Conservation (phyloP, 106 monocot species). For the Dendrobium nobile region DNA sequence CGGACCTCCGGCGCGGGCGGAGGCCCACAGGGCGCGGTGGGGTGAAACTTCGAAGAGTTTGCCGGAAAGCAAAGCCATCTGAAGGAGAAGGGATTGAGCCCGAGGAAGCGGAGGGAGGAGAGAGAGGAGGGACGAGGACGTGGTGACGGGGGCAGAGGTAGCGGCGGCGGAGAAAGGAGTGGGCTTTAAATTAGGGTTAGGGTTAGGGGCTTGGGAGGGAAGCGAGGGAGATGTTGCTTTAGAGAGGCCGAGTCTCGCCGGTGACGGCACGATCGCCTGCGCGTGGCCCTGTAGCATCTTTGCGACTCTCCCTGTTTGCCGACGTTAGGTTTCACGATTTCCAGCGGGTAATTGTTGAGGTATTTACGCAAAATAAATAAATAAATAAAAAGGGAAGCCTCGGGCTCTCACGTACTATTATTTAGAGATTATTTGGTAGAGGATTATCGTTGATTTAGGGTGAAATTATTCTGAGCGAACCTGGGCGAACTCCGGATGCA, state of each 20-base stretch:
- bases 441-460: too few relatives aligned
- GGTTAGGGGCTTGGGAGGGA: slow-evolving; percentile 19
- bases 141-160: slow-evolving; percentile 16
- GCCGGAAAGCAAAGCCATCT: slow-evolving; percentile 68
- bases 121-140: slow-evolving; percentile 58
- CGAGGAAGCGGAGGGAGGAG: slow-evolving; percentile 87
- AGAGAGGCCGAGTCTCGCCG: slow-evolving; percentile 49
- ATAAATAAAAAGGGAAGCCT: too few relatives aligned
- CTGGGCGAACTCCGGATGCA: too few relatives aligned
- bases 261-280: slow-evolving; percentile 36
- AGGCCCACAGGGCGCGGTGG: slow-evolving; percentile 60
- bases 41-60: slow-evolving; percentile 76
- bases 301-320: neutral
- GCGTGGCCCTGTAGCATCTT: slow-evolving; percentile 37
- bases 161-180: neutral
- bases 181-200: slow-evolving; percentile 14
- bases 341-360: too few relatives aligned
- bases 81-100: slow-evolving; percentile 68
- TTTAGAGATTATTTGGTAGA: too few relatives aligned
- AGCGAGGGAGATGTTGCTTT: slow-evolving; percentile 32
- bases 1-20: slow-evolving; percentile 51
- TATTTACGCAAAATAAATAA: too few relatives aligned
- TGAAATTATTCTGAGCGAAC: too few relatives aligned
- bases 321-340: neutral
- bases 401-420: too few relatives aligned